These are phyloP conservation scores for Gillenia trifoliata DNA, from an alignment of 306 rosid genomes.

Conservation along the genomic window DNA sequence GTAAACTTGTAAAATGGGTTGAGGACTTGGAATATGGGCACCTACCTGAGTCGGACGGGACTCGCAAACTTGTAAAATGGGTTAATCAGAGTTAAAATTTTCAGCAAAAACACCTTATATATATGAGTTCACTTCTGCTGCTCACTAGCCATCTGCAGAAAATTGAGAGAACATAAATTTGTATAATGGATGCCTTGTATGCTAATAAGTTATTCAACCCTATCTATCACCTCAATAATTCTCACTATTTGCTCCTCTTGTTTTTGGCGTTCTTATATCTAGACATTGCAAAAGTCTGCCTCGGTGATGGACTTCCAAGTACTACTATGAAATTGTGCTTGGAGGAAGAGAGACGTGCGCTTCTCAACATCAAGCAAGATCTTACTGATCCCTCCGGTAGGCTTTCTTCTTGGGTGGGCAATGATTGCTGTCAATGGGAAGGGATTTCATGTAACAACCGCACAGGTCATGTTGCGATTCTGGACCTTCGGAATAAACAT, in stretches of 20 bases:
- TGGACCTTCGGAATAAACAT: background rate
- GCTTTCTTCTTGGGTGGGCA: background rate
- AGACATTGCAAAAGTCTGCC: background rate
- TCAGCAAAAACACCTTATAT: background rate
- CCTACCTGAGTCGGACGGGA: background rate
- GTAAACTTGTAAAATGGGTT: background rate
- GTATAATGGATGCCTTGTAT: background rate
- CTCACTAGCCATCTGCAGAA: background rate
- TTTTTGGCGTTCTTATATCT: background rate
- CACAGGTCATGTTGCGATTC: background rate
- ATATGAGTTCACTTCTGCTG: background rate
- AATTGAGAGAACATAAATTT: background rate
- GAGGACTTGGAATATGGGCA: background rate
- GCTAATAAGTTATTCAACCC: background rate
- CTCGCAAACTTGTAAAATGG: background rate
- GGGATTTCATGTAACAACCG: background rate
- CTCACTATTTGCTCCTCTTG: background rate
- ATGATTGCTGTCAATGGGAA: background rate
- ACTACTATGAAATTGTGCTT: background rate
- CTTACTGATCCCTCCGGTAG: background rate
- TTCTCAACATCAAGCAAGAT: background rate
- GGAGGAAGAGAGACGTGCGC: background rate
- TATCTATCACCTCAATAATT: background rate
- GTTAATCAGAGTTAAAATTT: background rate
- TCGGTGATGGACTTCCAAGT: background rate